Evolutionary conservation across 805 yeast species (phyloP), one percentile per base, ranked within the genome.

Genomic region (Yamadazyma tumulicola): DNA sequence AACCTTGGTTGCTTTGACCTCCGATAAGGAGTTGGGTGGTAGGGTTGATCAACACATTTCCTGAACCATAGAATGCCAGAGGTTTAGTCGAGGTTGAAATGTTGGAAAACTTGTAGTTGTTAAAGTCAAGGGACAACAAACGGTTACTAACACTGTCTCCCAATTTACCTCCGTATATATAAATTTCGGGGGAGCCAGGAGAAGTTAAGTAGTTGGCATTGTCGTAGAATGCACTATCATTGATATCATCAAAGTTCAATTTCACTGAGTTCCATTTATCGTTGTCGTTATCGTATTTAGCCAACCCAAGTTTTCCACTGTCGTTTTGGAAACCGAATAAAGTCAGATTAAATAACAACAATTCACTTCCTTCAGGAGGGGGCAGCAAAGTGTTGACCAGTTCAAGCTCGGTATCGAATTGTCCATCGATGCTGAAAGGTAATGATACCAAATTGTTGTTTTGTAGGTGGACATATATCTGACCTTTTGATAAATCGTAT

Each of bases 1-100:
- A 83, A 0, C 87, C 87, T 2, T 59, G 47, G 5, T 53, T 46
- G 3, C 85, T 72, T 34, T 64, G 65, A 3, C 95, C 94, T 0
- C 93, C 94, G 26, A 85, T 60, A 3, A 85, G 52, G 22, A 79
- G 54, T 42, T 67, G 74, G 3, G 73, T 60, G 34, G 60, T 67
- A 7, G 75, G 67, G 19, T 64, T 53, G 1, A 77, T 66, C 39
- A 67, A 54, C 5, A 67, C 35, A 21, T 56, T 63, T 0, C 75
- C 54, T 0, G 81, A 75, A 1, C 78, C 79, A 44, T 67, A 75
- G 44, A 78, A 78, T 0, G 74, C 59, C 11, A 72, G 69, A 7
- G 85, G 84, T 31, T 72, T 63, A 11, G 80, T 69, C 2, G 79
- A 51, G 0, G 79, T 69, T 21, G 65, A 43, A 3, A 72, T 67